Percentiles rank a stretch among this genome's conserved stretches.
These are phyloP conservation scores for Debaryomycetaceae sp. DNA, from an alignment of 1,139 yeast species.

Conservation along the genomic window DNA sequence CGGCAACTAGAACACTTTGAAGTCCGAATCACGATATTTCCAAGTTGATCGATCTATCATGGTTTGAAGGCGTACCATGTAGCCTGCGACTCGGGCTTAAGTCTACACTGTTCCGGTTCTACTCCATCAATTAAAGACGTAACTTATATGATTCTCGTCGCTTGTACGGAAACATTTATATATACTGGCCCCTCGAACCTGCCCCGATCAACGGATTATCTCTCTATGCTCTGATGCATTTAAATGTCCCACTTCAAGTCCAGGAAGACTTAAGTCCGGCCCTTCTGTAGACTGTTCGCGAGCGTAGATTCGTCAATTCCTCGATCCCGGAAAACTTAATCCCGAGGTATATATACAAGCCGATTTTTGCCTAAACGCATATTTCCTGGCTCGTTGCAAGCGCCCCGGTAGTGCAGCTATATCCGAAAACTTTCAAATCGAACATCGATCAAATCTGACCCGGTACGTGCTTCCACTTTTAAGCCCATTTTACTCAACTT, in stretches of 20 bases:
- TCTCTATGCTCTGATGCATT: neutral
- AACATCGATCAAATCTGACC: neutral
- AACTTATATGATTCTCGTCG: too few species aligned
- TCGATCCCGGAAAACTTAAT: neutral
- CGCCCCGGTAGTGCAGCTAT: neutral
- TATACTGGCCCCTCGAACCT: neutral
- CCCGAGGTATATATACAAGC: neutral
- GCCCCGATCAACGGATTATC: neutral
- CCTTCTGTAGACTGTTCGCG: neutral
- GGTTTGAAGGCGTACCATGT: too few species aligned
- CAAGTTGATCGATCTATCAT: neutral
- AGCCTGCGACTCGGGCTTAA: too few species aligned
- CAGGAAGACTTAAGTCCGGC: neutral
- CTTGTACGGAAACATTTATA: too few species aligned
- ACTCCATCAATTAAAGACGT: too few species aligned
- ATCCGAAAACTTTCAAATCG: neutral
- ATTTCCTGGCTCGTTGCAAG: neutral
- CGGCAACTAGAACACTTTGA: neutral
- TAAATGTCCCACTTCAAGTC: neutral
- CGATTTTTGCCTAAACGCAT: neutral
- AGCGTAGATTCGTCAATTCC: neutral
- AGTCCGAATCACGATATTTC: neutral
- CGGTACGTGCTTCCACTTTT: neutral
- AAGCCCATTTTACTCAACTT: neutral
- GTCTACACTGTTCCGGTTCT: too few species aligned